Conservation (phyloP, 1,284 basidiomycete species). For the Ustilago cynodontis region DNA sequence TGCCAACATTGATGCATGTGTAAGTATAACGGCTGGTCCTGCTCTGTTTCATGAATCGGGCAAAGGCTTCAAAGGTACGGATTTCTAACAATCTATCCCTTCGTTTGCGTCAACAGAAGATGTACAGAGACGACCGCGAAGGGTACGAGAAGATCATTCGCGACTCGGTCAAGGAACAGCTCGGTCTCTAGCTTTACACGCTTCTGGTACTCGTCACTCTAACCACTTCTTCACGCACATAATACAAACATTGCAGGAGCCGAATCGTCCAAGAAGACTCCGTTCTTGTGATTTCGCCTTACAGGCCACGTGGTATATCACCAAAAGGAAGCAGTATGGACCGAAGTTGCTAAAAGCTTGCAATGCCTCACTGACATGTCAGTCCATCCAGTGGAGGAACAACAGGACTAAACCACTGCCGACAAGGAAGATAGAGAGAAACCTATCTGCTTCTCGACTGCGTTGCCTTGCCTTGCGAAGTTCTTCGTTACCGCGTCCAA, state of each 20-base stretch:
- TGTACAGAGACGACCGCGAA: constrained; percentile 66
- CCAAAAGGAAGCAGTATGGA: no score
- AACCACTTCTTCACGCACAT: constrained; percentile 2
- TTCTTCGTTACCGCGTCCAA: constrained; percentile 87
- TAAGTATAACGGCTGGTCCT: constrained; percentile 45
- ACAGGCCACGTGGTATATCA: no score
- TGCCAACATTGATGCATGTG: constrained; percentile 86
- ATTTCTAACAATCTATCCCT: background rate
- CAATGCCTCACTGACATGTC: background rate
- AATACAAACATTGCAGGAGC: constrained; percentile 2
- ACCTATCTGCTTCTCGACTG: constrained; percentile 83
- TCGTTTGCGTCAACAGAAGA: constrained; percentile 52
- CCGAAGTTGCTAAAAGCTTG: no score
- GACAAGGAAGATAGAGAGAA: constrained; percentile 85
- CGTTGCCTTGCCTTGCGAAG: constrained; percentile 83
- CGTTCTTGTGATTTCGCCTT: no score
- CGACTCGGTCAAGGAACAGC: constrained; percentile 63
- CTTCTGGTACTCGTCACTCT: background rate
- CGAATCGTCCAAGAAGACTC: background rate
- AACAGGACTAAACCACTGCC: constrained; percentile 85
- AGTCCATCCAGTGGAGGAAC: constrained; percentile 78
- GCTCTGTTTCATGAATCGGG: no score
- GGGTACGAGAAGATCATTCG: constrained; percentile 67
- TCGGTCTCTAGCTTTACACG: constrained; percentile 55
- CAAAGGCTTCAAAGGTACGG: background rate